Base-by-base conservation (phyloP, 768 basidiomycete genomes). In the Vishniacozyma victoriae region DNA sequence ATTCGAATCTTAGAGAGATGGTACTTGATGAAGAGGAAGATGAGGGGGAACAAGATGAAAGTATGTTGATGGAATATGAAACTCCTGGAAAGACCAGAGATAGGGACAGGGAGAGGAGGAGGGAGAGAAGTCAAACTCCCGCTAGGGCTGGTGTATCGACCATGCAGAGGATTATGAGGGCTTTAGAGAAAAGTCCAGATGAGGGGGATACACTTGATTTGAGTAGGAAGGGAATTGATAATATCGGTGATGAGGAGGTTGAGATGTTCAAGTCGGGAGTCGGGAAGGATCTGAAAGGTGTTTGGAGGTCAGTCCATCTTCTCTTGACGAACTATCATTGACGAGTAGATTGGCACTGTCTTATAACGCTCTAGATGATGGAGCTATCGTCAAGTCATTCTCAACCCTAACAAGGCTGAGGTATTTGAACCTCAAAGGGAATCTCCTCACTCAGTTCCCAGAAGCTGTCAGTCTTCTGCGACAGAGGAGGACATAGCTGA, bases 121-220 rank as follows among this genome's bases (percentile, higher is more conserved):
- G n/a, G n/a, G n/a, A n/a, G n/a, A n/a, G n/a, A n/a, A n/a, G n/a
- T n/a, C n/a, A n/a, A n/a, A n/a, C n/a, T n/a, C n/a, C n/a, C n/a
- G n/a, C n/a, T n/a, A n/a, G n/a, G n/a, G n/a, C n/a, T n/a, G n/a
- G n/a, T n/a, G n/a, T n/a, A n/a, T n/a, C n/a, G n/a, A n/a, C n/a
- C 14, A 12, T 62, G 15, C 46, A 27, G 40, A 51, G 51, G 41
- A 50, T 67, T 15, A 27, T 37, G 6, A 44, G 52, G 33, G 59
- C 62, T 4, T 22, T 63, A 29, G 57, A 46, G n/a, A 61, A 47
- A 41, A 51, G 48, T 12, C 72, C 78, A 5, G 91, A 96, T 74
- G 74, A 77, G 44, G 89, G 90, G 6, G 80, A 81, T 48, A 93
- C 91, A 5, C 76, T 99, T 47, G 82, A 89, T 65, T 79, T 97